These are phyloP conservation scores for Cladosporium sp. DNA, from an alignment of 2,329 filamentous ascomycete species.

Conservation along the genomic window DNA sequence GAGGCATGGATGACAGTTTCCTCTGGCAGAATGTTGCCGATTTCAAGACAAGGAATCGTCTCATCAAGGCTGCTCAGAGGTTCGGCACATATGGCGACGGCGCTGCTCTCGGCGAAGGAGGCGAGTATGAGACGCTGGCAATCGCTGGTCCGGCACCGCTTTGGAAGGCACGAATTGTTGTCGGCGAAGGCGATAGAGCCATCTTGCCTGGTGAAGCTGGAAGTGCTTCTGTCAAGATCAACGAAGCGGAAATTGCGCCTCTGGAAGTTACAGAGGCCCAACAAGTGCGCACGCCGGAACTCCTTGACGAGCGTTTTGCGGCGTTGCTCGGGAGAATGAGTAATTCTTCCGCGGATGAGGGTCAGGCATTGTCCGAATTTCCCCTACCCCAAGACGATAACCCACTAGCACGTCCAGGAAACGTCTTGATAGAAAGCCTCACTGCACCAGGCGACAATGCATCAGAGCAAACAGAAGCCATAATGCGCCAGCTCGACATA, in stretches of 20 bases:
- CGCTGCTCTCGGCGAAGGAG: conserved; percentile 84
- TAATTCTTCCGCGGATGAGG: background rate
- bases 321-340: background rate
- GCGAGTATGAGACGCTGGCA: conserved; percentile 93
- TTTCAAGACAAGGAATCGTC: conserved; percentile 44
- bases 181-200: conserved; percentile 56
- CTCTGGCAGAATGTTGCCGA: conserved; percentile 79
- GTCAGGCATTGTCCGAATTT: background rate
- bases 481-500: conserved; percentile 40
- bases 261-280: conserved; percentile 11
- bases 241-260: conserved; percentile 25
- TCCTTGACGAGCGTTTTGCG: conserved; percentile 66
- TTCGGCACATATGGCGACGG: conserved; percentile 68
- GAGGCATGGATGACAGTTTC: conserved; percentile 76
- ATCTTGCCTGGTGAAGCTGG: conserved; percentile 71
- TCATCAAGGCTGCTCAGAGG: conserved; percentile 59
- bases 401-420: background rate
- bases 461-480: conserved; percentile 42
- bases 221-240: conserved; percentile 69
- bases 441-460: conserved; percentile 39
- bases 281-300: conserved; percentile 57
- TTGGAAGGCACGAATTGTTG: conserved; percentile 69
- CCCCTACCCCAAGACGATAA: background rate
- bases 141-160: conserved; percentile 72
- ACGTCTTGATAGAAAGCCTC: conserved; percentile 37